phyloP scores from a whole-genome alignment of 2,329 filamentous ascomycete genomes.

The Monosporascus sp. region DNA sequence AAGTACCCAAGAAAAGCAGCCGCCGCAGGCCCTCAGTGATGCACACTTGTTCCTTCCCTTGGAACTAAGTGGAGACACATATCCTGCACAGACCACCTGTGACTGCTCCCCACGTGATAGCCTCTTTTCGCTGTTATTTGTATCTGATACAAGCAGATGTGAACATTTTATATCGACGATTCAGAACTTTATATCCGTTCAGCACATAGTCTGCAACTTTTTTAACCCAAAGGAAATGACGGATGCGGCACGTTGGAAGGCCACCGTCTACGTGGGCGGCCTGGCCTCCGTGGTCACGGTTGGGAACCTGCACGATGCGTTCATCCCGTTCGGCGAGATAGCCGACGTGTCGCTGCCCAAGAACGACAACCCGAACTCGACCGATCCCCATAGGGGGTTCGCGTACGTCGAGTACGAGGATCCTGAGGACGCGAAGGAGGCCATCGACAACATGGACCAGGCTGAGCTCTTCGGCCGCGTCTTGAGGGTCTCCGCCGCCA shows the following conservation, averaged over 20 bases:
- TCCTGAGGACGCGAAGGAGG: conserved; percentile 79
- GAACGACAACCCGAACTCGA: conserved; percentile 72
- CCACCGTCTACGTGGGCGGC: conserved; percentile 88
- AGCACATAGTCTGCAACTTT: background rate
- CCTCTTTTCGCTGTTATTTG: background rate
- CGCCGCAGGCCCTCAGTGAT: background rate
- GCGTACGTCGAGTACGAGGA: conserved; percentile 95
- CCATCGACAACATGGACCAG: conserved; percentile 99
- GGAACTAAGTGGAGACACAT: background rate
- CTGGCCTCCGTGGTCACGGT: conserved; percentile 73
- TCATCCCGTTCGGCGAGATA: conserved; percentile 95
- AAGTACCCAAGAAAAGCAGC: too few relatives aligned
- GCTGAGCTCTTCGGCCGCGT: conserved; percentile 89
- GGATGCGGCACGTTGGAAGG: conserved; percentile 77
- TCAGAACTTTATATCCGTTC: conserved; percentile 2
- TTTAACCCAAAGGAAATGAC: conserved; percentile 55
- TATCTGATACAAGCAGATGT: background rate
- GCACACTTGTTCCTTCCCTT: background rate
- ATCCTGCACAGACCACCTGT: background rate
- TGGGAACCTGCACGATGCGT: conserved; percentile 77
- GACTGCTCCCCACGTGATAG: background rate
- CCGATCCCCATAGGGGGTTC: conserved; percentile 82
- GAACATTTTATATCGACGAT: background rate
- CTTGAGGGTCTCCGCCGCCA: conserved; percentile 87
- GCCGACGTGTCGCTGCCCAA: conserved; percentile 86